These are phyloP conservation scores for Prunus dulcis DNA, from an alignment of 306 rosid genomes.

Conservation along the genomic window DNA sequence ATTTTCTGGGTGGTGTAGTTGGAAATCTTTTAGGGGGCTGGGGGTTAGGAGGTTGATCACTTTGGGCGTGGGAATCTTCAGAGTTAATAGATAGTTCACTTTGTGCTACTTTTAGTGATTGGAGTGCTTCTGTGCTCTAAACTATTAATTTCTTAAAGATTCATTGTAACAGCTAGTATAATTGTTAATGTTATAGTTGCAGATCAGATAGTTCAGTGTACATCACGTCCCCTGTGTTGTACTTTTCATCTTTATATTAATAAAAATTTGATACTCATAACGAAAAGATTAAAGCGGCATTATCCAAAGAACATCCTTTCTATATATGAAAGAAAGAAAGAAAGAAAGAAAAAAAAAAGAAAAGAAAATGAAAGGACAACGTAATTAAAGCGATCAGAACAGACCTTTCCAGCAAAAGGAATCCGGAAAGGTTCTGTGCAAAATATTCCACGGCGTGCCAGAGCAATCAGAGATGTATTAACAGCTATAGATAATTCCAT, in stretches of 20 bases:
- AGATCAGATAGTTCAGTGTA: not conserved
- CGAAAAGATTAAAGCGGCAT: not conserved
- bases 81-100: not conserved
- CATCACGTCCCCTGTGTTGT: not conserved
- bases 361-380: not conserved
- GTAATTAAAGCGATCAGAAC: slow-evolving; percentile 2
- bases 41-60: not conserved
- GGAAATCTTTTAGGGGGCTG: not conserved
- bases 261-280: not conserved
- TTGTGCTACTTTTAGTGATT: not conserved
- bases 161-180: not conserved
- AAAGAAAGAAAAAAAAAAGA: not conserved
- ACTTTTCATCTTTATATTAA: not conserved
- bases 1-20: not conserved
- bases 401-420: slow-evolving; percentile 99
- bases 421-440: slow-evolving; percentile 98
- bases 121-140: not conserved
- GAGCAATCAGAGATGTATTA: slow-evolving; percentile 96
- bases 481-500: slow-evolving; percentile 99
- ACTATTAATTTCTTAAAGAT: not conserved
- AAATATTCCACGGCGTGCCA: slow-evolving; percentile 90
- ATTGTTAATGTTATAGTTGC: not conserved
- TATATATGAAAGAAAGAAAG: not conserved
- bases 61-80: not conserved
- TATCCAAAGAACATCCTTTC: not conserved